Evolutionary conservation across 2,329 filamentous ascomycete species (phyloP).

Genomic region (Fusarium verticillioides): DNA sequence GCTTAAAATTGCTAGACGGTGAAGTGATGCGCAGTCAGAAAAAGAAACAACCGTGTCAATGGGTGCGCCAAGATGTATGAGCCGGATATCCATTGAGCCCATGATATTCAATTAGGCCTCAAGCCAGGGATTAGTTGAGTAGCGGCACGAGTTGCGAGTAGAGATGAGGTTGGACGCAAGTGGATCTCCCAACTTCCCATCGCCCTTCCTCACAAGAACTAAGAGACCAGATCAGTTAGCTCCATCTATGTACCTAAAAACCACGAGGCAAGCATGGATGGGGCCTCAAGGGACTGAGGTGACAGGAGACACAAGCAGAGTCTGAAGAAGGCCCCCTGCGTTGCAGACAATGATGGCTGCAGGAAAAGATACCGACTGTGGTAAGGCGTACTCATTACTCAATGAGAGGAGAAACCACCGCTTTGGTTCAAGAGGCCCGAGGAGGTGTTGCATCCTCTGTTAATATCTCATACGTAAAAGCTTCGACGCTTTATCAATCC

Average conservation of each 20-base stretch:
- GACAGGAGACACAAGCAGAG: conserved; percentile 5
- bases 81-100: not conserved
- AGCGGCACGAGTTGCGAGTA: not conserved
- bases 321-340: conserved; percentile 5
- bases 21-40: not conserved
- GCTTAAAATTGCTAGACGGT: conserved; percentile 3
- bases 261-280: conserved; percentile 37
- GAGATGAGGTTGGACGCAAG: not conserved
- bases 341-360: conserved; percentile 11
- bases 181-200: not conserved
- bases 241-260: conserved; percentile 15
- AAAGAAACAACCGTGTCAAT: conserved; percentile 4
- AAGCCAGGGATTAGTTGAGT: conserved; percentile 1
- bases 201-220: not conserved
- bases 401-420: not conserved
- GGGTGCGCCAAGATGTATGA: not conserved
- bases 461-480: conserved; percentile 32
- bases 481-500: not conserved
- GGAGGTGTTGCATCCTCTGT: not conserved
- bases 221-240: not conserved
- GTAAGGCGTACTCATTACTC: conserved; percentile 1
- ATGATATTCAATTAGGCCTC: conserved; percentile 9
- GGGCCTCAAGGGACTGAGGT: conserved; percentile 1
- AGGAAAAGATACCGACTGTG: not conserved
- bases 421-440: not conserved